Evolutionary conservation across 202 grass and related monocot species (phyloP).

Genomic region (Setaria italica): DNA sequence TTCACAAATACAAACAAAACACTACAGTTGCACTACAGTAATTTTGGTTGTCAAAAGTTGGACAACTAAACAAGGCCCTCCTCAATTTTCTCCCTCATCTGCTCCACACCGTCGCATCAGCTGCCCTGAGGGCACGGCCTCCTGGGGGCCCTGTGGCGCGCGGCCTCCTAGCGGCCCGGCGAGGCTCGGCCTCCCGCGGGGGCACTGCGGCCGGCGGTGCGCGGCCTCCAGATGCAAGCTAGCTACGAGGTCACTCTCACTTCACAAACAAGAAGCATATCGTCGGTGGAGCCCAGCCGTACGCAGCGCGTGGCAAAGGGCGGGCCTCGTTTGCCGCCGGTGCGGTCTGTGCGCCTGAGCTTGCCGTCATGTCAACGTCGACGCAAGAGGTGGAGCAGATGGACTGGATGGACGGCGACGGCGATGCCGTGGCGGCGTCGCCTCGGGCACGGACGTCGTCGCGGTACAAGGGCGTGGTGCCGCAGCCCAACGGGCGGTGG

Average conservation of each 20-base stretch:
- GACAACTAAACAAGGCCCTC: too few species aligned
- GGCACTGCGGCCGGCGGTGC: too few species aligned
- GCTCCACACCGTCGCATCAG: too few species aligned
- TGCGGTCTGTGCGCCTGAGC: not conserved
- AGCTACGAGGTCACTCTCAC: not conserved
- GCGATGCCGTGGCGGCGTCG: not conserved
- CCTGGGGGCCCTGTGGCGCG: too few species aligned
- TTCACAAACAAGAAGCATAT: not conserved
- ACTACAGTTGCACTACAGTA: too few species aligned
- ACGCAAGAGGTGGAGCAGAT: not conserved
- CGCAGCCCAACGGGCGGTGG: conserved; percentile 55
- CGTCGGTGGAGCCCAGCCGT: not conserved
- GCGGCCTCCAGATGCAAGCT: not conserved
- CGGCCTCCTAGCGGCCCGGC: too few species aligned
- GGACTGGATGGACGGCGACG: not conserved
- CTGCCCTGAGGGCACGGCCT: too few species aligned
- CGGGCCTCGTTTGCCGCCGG: not conserved
- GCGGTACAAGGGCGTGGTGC: conserved; percentile 46
- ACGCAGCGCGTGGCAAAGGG: not conserved
- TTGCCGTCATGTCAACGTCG: not conserved
- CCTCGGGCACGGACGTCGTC: not conserved
- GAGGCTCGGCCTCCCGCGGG: too few species aligned
- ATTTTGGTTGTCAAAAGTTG: too few species aligned
- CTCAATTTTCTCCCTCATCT: too few species aligned
- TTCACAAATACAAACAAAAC: too few species aligned